Evolutionary conservation across 2,329 filamentous ascomycete species (phyloP).

Genomic region (Paramyrothecium sp.): DNA sequence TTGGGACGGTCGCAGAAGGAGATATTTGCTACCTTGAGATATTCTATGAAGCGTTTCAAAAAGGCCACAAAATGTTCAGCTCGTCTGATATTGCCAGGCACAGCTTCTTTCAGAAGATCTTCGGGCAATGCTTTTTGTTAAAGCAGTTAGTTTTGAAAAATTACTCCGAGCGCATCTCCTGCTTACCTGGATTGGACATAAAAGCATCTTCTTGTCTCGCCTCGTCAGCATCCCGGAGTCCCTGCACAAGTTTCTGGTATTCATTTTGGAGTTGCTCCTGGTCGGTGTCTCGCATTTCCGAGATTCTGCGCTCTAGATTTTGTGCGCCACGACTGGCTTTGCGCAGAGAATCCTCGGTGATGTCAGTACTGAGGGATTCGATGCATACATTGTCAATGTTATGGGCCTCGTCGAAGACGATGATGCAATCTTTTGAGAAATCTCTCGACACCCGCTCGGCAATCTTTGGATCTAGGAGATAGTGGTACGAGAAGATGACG

Average conservation of each 20-base stretch:
- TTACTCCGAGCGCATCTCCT: neutral
- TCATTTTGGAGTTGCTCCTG: conserved; percentile 92
- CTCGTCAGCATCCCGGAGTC: conserved; percentile 83
- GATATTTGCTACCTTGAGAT: conserved; percentile 63
- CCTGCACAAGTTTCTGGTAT: conserved; percentile 93
- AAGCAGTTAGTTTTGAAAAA: neutral
- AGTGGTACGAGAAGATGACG: conserved; percentile 99
- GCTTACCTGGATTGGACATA: conserved; percentile 80
- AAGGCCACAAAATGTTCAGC: conserved; percentile 97
- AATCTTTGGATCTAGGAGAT: conserved; percentile 95
- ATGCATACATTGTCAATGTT: conserved; percentile 99
- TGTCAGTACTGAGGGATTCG: conserved; percentile 92
- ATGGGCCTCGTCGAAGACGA: conserved; percentile 98
- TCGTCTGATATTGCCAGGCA: conserved; percentile 92
- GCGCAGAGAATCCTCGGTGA: conserved; percentile 90
- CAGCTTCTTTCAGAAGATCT: conserved; percentile 90
- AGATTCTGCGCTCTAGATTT: conserved; percentile 87
- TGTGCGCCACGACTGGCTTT: conserved; percentile 88
- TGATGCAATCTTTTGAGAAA: conserved; percentile 95
- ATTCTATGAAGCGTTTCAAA: conserved; percentile 94
- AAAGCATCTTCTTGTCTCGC: conserved; percentile 91
- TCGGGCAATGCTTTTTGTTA: conserved; percentile 70
- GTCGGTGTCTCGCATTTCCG: conserved; percentile 94
- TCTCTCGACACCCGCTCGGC: conserved; percentile 93
- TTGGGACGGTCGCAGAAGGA: too few species aligned